These are phyloP conservation scores for Galerina sulciceps DNA, from an alignment of 768 basidiomycete genomes.

Conservation along the genomic window DNA sequence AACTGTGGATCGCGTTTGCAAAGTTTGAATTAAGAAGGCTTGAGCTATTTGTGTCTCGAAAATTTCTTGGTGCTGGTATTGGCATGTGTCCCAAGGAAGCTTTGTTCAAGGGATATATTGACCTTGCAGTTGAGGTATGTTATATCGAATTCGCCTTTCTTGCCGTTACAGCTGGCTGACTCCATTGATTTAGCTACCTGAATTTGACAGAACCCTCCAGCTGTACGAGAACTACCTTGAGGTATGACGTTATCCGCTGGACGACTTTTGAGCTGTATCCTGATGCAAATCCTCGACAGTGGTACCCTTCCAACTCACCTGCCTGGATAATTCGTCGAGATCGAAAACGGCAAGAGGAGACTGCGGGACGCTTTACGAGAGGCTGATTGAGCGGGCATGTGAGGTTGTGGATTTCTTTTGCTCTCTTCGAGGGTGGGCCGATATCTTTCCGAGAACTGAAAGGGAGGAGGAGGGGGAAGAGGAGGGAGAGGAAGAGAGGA, in stretches of 20 bases:
- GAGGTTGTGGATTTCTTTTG: constrained; percentile 97
- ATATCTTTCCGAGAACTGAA: constrained; percentile 40
- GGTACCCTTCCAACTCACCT: constrained; percentile 86
- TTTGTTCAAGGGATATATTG: constrained; percentile 95
- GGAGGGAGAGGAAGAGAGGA: constrained; percentile 52
- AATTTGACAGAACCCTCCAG: constrained; percentile 91
- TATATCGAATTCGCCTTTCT: no score
- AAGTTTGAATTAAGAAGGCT: constrained; percentile 89
- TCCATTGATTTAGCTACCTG: constrained; percentile 65
- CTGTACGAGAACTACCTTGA: constrained; percentile 96
- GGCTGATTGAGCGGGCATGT: constrained; percentile 90
- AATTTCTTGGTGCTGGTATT: constrained; percentile 86
- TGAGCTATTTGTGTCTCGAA: constrained; percentile 83
- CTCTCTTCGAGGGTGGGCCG: constrained; percentile 85
- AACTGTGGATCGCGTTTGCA: constrained; percentile 92
- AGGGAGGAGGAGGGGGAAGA: no score
- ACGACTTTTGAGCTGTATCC: constrained; percentile 61
- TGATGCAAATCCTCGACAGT: constrained; percentile 41
- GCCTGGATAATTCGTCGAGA: constrained; percentile 98
- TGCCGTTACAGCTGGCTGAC: not conserved
- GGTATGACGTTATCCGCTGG: constrained; percentile 38
- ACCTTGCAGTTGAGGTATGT: constrained; percentile 90
- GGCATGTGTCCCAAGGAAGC: constrained; percentile 97
- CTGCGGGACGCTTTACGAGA: constrained; percentile 84
- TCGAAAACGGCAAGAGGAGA: constrained; percentile 91